Conservation (phyloP, 441 rosid species). For the Corymbia citriodora region DNA sequence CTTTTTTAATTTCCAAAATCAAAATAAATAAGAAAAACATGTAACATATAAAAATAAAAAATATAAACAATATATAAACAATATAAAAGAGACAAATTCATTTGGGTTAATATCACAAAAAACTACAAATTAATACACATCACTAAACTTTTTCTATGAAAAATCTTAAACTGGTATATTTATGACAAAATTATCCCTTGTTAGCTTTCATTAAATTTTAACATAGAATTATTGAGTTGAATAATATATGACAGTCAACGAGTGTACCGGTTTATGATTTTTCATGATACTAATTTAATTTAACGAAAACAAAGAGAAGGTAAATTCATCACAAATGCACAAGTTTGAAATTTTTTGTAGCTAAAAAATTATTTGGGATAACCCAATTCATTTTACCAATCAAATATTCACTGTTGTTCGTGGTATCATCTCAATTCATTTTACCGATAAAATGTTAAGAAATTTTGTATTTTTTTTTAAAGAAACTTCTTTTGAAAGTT, state of each 20-base stretch:
- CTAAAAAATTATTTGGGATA: no score
- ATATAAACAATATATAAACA: not conserved
- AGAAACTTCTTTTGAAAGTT: no score
- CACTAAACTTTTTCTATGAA: no score
- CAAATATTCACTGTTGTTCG: not conserved
- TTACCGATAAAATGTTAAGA: not conserved
- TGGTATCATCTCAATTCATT: not conserved
- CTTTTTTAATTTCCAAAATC: not conserved
- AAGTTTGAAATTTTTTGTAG: no score
- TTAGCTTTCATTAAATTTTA: no score
- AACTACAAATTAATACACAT: no score
- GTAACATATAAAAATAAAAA: accelerated
- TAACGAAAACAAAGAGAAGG: accelerated
- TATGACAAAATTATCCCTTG: no score
- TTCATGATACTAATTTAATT: no score
- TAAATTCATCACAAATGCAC: no score
- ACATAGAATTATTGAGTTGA: accelerated
- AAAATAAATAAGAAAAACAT: not conserved
- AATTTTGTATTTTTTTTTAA: accelerated
- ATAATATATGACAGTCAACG: accelerated
- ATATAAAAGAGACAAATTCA: not conserved
- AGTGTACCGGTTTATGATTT: no score
- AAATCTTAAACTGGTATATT: no score
- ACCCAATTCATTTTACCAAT: not conserved
- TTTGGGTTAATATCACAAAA: no score